Evolutionary conservation across 2,329 filamentous ascomycete species (phyloP), one percentile per base, ranked within the genome.

Genomic region (Harringtonia lauricola): DNA sequence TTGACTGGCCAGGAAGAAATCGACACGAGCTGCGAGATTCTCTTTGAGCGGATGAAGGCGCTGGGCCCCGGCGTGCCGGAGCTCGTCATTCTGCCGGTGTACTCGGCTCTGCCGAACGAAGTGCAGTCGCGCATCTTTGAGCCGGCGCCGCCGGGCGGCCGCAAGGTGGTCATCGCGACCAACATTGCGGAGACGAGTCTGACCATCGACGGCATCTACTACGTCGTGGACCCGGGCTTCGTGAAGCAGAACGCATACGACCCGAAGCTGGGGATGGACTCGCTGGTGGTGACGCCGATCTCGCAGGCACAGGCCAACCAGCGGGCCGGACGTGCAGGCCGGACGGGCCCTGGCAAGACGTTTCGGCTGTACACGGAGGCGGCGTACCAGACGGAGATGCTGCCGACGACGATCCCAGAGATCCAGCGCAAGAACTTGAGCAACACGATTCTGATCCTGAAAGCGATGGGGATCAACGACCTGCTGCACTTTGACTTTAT

Each of bases 391-490:
- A 89, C 86, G 1, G 94, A 98, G 63, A 95, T 98, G 89, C 66
- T 96, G 46, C 90, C 92, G 0, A 95, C 89, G 0, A 89, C 88
- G 0, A 94, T 96, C 26, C 92, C 92, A 1, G 92, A 96, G 55
- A 98, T 98, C 41, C 92, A 98, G 59, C 76, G 92, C 1, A 87
- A 95, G 60, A 98, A 98, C 55, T 59, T 98, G 42, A 85, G 87
- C 0, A 81, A 85, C 53, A 95, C 90, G 0, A 96, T 98, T 60
- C 73, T 98, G 38, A 95, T 95, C 85, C 75, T 98, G 41, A 98
- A 98, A 60, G 92, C 92, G 0, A 96, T 98, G 88, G 92, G 94
- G 3, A 96, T 98, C 62, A 96, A 98, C 57, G 92, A 98, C 58
- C 70, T 98, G 2, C 72, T 98, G 13, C 88, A 94, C 58, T 98